Evolutionary conservation across 306 rosid species (phyloP), one percentile per base, ranked within the genome.

Genomic region (Sophora flavescens): DNA sequence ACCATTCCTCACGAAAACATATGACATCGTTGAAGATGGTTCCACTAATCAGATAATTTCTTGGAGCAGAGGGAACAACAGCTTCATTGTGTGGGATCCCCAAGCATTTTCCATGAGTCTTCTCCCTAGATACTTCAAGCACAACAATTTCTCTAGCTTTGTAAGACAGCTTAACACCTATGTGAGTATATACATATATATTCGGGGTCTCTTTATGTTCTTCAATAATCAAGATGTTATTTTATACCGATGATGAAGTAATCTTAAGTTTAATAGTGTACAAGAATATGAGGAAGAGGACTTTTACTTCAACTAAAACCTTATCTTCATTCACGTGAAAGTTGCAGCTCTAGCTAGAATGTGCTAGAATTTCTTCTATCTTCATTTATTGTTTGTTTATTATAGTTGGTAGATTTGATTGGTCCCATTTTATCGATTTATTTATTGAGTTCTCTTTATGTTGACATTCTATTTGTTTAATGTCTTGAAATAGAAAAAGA

Each of bases 121-220:
- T 79, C 91, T 95, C 2, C 97, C 98, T 30, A 92, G 75, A 81
- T 89, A 82, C 82, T 95, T 95, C 93, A 95, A 95, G 84, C 98
- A 95, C 86, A 83, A 76, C 84, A 95, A 95, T 71, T 95, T 95
- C 89, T 92, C 97, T 2, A 95, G 97, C 87, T 95, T 95, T 76
- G 97, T 92, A 58, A 80, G 98, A 69, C 98, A 95, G 83, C 96
- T 95, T 42, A 95, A 95, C 70, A 92, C 97, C 59, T 95, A 95
- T 87, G 98, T 95, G 50, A 82, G 97, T 79, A 22, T 22, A 22
- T 22, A 22, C 22, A 22, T 1, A 22, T 22, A 22, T 22, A 5
- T 14, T 4, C n/a, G n/a, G n/a, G n/a, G n/a, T n/a, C 16, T 33
- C 39, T 5, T 38, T 38, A 7, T 33, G 30, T 15, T 52, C 44